Conservation (phyloP, 768 basidiomycete species). For the Mycena leptocephala region DNA sequence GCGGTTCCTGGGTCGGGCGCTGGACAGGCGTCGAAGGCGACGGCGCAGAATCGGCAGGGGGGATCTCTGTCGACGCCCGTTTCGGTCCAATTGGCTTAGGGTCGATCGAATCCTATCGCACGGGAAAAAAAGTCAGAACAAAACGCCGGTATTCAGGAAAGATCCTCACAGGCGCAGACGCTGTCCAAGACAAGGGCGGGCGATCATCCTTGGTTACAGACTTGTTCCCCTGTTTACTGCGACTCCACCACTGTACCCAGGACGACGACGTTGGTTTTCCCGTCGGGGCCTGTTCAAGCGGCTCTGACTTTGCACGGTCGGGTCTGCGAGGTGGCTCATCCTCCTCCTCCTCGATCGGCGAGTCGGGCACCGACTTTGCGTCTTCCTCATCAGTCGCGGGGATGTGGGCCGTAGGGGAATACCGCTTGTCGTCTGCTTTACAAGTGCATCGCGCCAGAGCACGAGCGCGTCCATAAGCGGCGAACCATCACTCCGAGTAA, state of each 20-base stretch:
- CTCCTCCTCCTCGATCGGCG: slow-evolving; percentile 43
- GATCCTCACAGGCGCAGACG: slow-evolving; percentile 45
- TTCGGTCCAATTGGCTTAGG: not conserved
- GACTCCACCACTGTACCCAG: slow-evolving; percentile 92
- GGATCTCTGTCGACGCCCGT: slow-evolving; percentile 15
- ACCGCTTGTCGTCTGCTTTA: slow-evolving; percentile 44
- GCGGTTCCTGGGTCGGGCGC: slow-evolving; percentile 40
- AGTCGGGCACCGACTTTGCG: slow-evolving; percentile 38
- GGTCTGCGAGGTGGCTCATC: slow-evolving; percentile 42
- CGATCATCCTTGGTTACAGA: slow-evolving; percentile 38
- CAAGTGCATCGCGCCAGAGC: slow-evolving; percentile 73
- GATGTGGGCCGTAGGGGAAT: slow-evolving; percentile 55
- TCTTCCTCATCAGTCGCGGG: slow-evolving; percentile 50
- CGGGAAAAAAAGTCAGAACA: not conserved
- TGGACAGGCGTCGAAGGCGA: slow-evolving; percentile 66
- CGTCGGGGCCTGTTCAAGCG: slow-evolving; percentile 47
- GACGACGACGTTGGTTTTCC: slow-evolving; percentile 71
- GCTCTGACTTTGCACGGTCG: slow-evolving; percentile 58
- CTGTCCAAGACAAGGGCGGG: slow-evolving; percentile 35
- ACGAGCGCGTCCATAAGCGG: slow-evolving; percentile 83
- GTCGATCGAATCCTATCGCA: not conserved
- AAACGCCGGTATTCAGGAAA: not conserved
- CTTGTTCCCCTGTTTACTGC: slow-evolving; percentile 61
- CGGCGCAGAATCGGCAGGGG: slow-evolving; percentile 54
- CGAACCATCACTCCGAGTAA: slow-evolving; percentile 83